These are phyloP conservation scores for Tuber melanosporum DNA, from an alignment of 495 filamentous ascomycete genomes.

Conservation along the genomic window DNA sequence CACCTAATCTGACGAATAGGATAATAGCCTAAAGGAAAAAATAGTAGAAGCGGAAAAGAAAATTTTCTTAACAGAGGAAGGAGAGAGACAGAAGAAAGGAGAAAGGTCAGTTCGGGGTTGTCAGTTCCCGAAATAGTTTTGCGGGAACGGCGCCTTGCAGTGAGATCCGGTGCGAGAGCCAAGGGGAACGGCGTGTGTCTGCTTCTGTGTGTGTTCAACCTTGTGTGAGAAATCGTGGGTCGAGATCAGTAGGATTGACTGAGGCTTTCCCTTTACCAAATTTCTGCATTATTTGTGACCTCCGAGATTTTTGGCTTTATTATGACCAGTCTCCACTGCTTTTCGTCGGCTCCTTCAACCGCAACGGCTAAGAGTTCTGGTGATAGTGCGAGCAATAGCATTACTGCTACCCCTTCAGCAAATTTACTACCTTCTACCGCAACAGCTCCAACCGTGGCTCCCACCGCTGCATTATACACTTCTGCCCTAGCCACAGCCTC, in stretches of 20 bases:
- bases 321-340: not conserved
- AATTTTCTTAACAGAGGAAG: not conserved
- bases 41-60: not conserved
- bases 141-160: not conserved
- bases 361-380: not conserved
- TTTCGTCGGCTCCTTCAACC: not conserved
- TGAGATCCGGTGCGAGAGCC: not conserved
- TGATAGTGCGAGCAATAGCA: not conserved
- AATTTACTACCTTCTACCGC: not conserved
- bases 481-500: not conserved
- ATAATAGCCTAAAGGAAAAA: not conserved
- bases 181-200: not conserved
- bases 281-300: not conserved
- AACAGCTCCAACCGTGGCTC: not conserved
- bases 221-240: not conserved
- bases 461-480: not conserved
- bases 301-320: not conserved
- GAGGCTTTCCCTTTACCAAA: not conserved
- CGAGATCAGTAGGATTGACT: not conserved
- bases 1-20: not conserved
- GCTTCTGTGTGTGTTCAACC: not conserved
- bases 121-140: conserved; percentile 3
- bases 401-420: not conserved
- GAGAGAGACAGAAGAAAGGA: conserved; percentile 5
- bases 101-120: not conserved